These are phyloP conservation scores for Leptomonas seymouri DNA, from an alignment of 208 protist species.

Conservation along the genomic window DNA sequence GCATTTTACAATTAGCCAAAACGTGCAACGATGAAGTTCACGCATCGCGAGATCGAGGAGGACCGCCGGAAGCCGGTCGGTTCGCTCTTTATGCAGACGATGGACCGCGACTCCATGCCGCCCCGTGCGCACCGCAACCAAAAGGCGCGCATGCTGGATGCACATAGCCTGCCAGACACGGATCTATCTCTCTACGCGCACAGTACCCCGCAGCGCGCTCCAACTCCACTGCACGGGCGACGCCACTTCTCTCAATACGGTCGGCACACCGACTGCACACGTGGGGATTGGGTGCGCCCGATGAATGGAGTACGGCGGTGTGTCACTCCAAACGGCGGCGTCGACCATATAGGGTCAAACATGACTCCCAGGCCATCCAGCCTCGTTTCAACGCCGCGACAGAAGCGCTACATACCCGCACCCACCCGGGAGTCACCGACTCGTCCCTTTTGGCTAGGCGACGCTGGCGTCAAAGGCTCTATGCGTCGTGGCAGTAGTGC, in stretches of 20 bases:
- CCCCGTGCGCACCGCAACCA: constrained; percentile 35
- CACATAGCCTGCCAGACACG: constrained; percentile 65
- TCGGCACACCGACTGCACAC: constrained; percentile 19
- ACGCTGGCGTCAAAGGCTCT: background rate
- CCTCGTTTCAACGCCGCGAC: constrained; percentile 16
- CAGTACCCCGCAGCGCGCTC: constrained; percentile 9
- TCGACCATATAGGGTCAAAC: constrained; percentile 41
- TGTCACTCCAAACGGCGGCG: constrained; percentile 1
- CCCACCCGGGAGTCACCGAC: constrained; percentile 15
- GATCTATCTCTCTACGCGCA: constrained; percentile 54
- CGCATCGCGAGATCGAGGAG: constrained; percentile 52
- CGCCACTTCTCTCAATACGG: constrained; percentile 36
- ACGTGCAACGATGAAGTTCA: constrained; percentile 36
- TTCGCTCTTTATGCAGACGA: constrained; percentile 63
- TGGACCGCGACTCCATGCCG: constrained; percentile 54
- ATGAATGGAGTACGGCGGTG: constrained; percentile 18
- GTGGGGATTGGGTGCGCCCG: constrained; percentile 5
- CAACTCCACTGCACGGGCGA: constrained; percentile 31
- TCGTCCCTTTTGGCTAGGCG: constrained; percentile 29
- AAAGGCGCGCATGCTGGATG: constrained; percentile 27
- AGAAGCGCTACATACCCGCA: constrained; percentile 42
- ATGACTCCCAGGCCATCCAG: constrained; percentile 27
- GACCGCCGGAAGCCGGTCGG: constrained; percentile 60
- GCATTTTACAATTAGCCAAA: background rate
- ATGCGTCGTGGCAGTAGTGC: background rate